These are phyloP conservation scores for Aureobasidium melanogenum DNA, from an alignment of 2,329 filamentous ascomycete species.

Conservation along the genomic window DNA sequence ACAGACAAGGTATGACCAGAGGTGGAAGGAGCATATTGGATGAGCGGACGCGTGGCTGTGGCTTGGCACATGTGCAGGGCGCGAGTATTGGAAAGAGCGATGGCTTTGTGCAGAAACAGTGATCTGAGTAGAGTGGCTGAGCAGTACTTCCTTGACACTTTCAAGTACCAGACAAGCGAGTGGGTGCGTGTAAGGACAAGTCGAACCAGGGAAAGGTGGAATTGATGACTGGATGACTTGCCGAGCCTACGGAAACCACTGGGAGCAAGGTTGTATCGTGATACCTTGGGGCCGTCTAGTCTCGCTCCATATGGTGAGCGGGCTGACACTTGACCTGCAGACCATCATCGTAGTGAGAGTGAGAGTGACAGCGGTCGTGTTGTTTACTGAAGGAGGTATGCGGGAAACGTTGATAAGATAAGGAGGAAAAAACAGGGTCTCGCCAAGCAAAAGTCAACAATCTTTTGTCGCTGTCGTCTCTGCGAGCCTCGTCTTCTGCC, in stretches of 20 bases:
- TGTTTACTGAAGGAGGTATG: too few species aligned
- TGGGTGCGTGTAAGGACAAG: neutral
- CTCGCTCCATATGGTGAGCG: too few species aligned
- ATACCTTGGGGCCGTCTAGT: too few species aligned
- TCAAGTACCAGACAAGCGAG: neutral
- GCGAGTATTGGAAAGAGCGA: neutral
- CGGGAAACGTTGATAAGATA: neutral
- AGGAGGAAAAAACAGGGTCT: neutral
- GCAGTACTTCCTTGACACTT: neutral
- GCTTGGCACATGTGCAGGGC: neutral
- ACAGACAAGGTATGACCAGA: neutral
- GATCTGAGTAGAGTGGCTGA: neutral
- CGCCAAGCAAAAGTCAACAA: slow-evolving; percentile 7
- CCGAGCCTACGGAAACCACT: too few species aligned
- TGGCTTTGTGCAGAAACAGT: neutral
- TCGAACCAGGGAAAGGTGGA: too few species aligned
- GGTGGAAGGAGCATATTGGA: neutral
- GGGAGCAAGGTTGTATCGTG: too few species aligned
- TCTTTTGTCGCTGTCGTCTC: neutral
- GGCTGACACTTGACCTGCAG: too few species aligned
- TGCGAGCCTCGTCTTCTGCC: neutral
- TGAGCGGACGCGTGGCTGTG: neutral
- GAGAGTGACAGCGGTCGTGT: neutral
- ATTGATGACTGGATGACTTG: too few species aligned
- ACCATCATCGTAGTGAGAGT: neutral